Evolutionary conservation across 2,329 filamentous ascomycete species (phyloP), one percentile per base, ranked within the genome.

Genomic region (Arthrobotrys sphaeroides): DNA sequence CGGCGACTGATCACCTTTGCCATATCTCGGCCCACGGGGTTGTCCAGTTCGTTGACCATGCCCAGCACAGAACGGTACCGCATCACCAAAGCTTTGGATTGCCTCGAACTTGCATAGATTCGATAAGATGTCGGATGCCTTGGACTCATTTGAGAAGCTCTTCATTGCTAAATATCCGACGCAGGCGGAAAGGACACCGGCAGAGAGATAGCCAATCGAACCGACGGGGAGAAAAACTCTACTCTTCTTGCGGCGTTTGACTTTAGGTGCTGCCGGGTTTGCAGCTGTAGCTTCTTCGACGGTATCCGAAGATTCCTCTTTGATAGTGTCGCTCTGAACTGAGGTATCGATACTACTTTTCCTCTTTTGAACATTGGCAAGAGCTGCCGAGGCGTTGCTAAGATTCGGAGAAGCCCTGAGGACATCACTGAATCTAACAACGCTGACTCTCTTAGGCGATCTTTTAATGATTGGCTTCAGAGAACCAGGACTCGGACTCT

Each of bases 401-500:
- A 60, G 64, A 49, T 33, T 66, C 43, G 20, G 38, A 45, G 20
- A 74, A 16, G 55, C 66, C 62, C 13, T 42, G 5, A 16, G 69
- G 61, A 57, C 51, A 38, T 55, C 51, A 36, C 51, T 55, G 31
- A 75, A 75, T 26, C 72, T 26, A 28, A 75, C 72, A 38, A n/a
- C n/a, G n/a, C 49, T 65, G 4, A 42, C 33, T 33, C 64, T 75
- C 42, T 75, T 75, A 1, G 72, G 72, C 49, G 72, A 74, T 16
- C 60, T 69, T 31, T 75, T 75, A 20, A 75, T 75, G 22, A 75
- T 75, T n/a, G 72, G 72, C 40, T 53, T 57, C 20, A 40, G 47
- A 3, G 47, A 33, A 3, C 38, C 47, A 20, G 72, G 72, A 65
- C 72, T 75, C 47, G 72, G 72, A n/a, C 61, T 75, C 42, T 66